Conservation (phyloP, 805 yeast genomes). For the Kodamaea hsintzibuensis region DNA sequence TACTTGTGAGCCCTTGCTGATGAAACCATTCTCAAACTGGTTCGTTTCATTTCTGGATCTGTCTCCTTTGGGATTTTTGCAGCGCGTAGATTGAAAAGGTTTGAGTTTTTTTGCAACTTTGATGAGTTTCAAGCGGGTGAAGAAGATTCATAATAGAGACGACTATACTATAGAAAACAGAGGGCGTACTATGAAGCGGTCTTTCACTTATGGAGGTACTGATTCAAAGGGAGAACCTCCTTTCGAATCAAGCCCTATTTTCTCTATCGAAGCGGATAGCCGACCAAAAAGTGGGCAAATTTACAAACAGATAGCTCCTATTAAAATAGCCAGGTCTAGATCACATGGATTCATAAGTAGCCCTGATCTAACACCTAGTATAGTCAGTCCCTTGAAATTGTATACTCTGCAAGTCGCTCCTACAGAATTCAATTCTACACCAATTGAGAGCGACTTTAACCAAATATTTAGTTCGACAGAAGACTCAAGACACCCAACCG, state of each 20-base stretch:
- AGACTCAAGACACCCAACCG: slow-evolving; percentile 4
- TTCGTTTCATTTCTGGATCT: background rate
- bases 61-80: background rate
- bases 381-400: background rate
- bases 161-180: background rate
- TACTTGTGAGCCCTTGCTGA: background rate
- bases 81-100: background rate
- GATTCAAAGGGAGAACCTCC: background rate
- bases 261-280: background rate
- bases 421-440: background rate
- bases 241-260: background rate
- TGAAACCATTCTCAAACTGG: background rate
- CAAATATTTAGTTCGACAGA: background rate
- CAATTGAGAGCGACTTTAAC: background rate
- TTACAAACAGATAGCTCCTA: background rate
- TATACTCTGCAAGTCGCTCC: background rate
- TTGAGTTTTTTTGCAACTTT: background rate
- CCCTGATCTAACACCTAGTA: background rate
- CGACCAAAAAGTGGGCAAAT: background rate
- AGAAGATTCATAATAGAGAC: background rate
- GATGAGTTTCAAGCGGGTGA: background rate
- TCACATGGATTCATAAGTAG: background rate
- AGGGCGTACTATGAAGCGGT: slow-evolving; percentile 1
- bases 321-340: background rate
- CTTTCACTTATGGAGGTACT: background rate